phyloP scores from a whole-genome alignment of 2,329 filamentous ascomycete genomes.

The Cercospora sesami region DNA sequence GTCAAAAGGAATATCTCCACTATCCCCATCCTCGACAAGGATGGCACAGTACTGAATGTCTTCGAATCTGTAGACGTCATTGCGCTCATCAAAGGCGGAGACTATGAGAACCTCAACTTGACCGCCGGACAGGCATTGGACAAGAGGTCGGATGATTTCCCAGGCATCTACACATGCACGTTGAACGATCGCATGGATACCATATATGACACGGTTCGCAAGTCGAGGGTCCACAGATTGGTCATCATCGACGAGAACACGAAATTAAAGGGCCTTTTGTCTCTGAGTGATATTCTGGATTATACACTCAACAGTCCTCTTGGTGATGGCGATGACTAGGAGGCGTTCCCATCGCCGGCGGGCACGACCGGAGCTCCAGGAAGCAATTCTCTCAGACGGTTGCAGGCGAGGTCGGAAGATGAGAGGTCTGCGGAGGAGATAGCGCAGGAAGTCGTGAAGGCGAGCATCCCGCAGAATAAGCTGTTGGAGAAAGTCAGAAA shows the following conservation, averaged over 20 bases:
- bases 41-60: conserved; percentile 79
- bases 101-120: conserved; percentile 84
- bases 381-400: not conserved
- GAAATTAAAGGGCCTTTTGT: conserved; percentile 83
- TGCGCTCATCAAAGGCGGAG: conserved; percentile 87
- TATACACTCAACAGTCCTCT: conserved; percentile 67
- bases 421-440: conserved; percentile 1
- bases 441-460: not conserved
- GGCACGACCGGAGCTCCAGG: not conserved
- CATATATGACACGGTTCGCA: conserved; percentile 94
- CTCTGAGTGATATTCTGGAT: conserved; percentile 92
- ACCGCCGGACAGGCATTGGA: conserved; percentile 86
- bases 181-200: conserved; percentile 89
- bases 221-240: conserved; percentile 88
- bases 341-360: not conserved
- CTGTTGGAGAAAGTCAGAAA: conserved; percentile 2
- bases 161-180: conserved; percentile 94
- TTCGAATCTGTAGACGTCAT: conserved; percentile 99
- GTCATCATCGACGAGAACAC: conserved; percentile 90
- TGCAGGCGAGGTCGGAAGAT: not conserved
- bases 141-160: conserved; percentile 85
- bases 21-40: conserved; percentile 86
- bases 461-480: conserved; percentile 4
- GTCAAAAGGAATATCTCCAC: conserved; percentile 92
- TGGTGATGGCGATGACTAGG: conserved; percentile 31